Evolutionary conservation across 2,329 filamentous ascomycete species (phyloP).

Genomic region (Hypoxylon sp.): DNA sequence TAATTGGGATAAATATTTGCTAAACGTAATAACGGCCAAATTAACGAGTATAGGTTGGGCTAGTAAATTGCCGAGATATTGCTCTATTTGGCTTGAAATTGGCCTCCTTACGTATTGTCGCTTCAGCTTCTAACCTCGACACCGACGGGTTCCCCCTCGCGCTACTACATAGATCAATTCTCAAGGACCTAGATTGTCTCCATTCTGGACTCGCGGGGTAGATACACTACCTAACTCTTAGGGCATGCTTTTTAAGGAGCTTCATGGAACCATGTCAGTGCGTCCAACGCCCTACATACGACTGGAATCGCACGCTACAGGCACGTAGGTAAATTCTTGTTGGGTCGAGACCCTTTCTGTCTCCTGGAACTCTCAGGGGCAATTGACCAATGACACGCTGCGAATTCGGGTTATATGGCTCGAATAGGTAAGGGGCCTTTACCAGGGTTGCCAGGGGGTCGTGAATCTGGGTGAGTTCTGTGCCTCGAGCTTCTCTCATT

Average conservation of each 20-base stretch:
- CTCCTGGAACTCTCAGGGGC: constrained; percentile 4
- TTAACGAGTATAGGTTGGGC: not conserved
- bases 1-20: not conserved
- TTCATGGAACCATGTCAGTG: constrained; percentile 15
- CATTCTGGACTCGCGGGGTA: constrained; percentile 9
- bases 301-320: constrained; percentile 4
- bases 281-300: constrained; percentile 1
- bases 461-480: constrained; percentile 6
- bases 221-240: not conserved
- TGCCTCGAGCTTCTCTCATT: not conserved
- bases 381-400: constrained; percentile 21
- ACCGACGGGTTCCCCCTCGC: not conserved
- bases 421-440: constrained; percentile 37
- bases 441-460: not conserved
- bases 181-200: not conserved
- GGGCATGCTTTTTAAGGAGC: not conserved
- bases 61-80: not conserved
- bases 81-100: not conserved
- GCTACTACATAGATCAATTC: not conserved
- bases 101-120: not conserved
- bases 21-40: not conserved
- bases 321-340: not conserved
- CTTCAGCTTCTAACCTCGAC: constrained; percentile 1
- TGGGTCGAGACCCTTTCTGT: constrained; percentile 12
- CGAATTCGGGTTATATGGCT: constrained; percentile 5